Evolutionary conservation across 2,329 filamentous ascomycete species (phyloP), one percentile per base, ranked within the genome.

Genomic region (Talaromyces piceae): DNA sequence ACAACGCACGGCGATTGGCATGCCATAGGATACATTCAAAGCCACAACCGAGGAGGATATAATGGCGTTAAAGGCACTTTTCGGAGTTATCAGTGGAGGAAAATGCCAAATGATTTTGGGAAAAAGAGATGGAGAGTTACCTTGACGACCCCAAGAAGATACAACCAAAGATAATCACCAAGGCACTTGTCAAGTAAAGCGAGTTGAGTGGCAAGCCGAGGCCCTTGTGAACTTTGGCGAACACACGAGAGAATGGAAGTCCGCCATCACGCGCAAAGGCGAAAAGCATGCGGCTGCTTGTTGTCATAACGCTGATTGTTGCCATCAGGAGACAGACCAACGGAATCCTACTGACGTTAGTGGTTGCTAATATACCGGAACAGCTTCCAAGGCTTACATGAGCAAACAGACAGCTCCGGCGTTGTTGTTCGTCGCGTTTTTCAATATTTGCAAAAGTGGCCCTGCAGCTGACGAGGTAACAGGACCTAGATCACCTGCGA

Each of bases 11-110:
- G 78, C 74, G 45, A 87, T 79, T 0, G 87, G 87, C 33, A 90
- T 86, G 4, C 79, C 86, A 58, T 90, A 90, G 2, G 83, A 84
- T 5, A 90, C 70, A 5, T 84, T 81, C 0, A 90, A 74, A 1
- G 85, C 79, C 6, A 89, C 84, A 0, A 90, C 86, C 0, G 83
- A 84, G 0, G 84, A 80, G 0, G 83, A 81, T 1, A 86, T 76
- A 57, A 88, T 86, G 13, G 84, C 84, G 39, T 84, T 87, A 67
- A 88, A 87, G 0, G 84, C 84, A 52, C 77, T 80, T 41, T 43
- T n/a, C n/a, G n/a, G 11, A 23, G n/a, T n/a, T 9, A 25, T 43
- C 9, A 43, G 39, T 7, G 7, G 22, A 25, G 12, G 20, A 6
- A 13, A 5, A 6, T 25, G 11, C 3, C 22, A 9, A 13, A 4